phyloP scores from a whole-genome alignment of 1,284 basidiomycete genomes.

The Tylopilus microsporus region DNA sequence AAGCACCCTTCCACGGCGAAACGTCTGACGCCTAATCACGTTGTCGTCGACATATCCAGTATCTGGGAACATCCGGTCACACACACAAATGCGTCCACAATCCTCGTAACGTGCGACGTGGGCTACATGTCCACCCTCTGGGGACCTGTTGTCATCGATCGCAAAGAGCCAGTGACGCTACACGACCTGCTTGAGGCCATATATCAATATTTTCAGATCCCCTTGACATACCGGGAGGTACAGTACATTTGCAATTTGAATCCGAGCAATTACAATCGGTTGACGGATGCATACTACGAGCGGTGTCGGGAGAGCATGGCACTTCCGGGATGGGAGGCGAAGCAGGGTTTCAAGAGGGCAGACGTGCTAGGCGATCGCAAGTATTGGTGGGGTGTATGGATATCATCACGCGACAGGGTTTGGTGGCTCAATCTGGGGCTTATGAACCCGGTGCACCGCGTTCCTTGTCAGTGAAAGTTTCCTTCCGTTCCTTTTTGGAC shows the following conservation, averaged over 20 bases:
- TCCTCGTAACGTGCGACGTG: constrained; percentile 29
- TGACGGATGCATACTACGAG: constrained; percentile 27
- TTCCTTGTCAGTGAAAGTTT: neutral
- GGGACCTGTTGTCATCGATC: constrained; percentile 32
- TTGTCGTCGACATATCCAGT: constrained; percentile 24
- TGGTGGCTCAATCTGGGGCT: constrained; percentile 36
- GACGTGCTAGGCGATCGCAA: constrained; percentile 35
- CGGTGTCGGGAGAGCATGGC: constrained; percentile 20
- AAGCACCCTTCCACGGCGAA: constrained; percentile 32
- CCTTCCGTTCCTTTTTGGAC: neutral
- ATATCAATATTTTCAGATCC: constrained; percentile 34
- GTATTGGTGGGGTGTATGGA: constrained; percentile 35
- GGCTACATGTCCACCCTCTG: constrained; percentile 30
- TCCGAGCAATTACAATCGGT: constrained; percentile 19
- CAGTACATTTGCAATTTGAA: constrained; percentile 20
- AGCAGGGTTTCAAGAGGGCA: constrained; percentile 35
- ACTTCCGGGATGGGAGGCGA: constrained; percentile 30
- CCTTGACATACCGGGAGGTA: constrained; percentile 30
- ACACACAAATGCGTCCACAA: constrained; percentile 20
- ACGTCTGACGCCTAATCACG: constrained; percentile 31
- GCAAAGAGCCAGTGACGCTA: constrained; percentile 24
- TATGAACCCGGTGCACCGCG: constrained; percentile 19
- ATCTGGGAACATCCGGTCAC: constrained; percentile 27
- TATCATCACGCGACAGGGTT: constrained; percentile 18
- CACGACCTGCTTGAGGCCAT: constrained; percentile 36